Evolutionary conservation across 108 stramenopile genomes (phyloP), one percentile per base, ranked within the genome.

Genomic region (Mediolabrus comicus): DNA sequence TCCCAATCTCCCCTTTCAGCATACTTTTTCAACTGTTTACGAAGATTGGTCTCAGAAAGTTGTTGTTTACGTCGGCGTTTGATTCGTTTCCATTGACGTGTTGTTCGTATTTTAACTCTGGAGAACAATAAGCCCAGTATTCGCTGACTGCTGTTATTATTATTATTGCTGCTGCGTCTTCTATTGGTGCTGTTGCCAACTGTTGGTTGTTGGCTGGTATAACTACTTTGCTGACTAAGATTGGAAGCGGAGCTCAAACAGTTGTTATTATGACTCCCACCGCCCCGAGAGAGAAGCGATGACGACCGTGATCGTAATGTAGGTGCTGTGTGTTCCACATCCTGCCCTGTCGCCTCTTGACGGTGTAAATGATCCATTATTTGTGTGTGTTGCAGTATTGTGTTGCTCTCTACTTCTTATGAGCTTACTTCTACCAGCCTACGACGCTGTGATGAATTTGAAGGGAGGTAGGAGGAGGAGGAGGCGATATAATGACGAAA

Each of bases 1-100:
- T 59, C 26, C 76, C 76, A 77, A 16, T 77, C 62, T 12, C 62
- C 69, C 5, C 33, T 17, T 29, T 65, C 68, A 34, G 62, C 61
- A 19, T 29, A 14, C 62, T 65, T 69, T 19, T 49, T 57, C 22
- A 70, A 17, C 33, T 59, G 25, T 54, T 70, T 77, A 2, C 76
- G 69, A 6, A 77, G 53, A 11, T 77, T 54, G 41, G 69, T 34
- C 29, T 77, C 76, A 2, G 65, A 39, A 2, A 64, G 38, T 14
- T 34, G 34, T 51, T 53, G 3, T 22, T 71, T 33, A 14, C 39
- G 39, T 11, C 39, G 12, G 12, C 39, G 39, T 41, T 14, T 11
- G 55, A 56, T 43, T n/a, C 3, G 16, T 5, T 43, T 43, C 3
- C 41, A 17, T 2, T 3, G n/a, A 3, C 41, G 41, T 43, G 41